phyloP scores from a whole-genome alignment of 768 basidiomycete species.

The Lentinula boryana region DNA sequence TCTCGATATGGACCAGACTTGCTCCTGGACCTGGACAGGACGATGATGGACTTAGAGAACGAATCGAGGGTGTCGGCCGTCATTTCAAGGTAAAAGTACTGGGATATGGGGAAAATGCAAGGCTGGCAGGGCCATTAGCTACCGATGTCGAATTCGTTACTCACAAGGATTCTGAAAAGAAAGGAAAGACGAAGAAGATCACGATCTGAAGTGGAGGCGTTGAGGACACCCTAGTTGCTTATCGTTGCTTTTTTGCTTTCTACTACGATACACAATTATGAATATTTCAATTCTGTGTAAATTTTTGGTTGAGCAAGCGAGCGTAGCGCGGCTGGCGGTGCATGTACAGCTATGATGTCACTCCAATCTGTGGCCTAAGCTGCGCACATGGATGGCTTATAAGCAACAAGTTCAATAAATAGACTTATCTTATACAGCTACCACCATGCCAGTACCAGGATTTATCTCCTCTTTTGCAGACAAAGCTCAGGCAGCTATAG shows the following conservation, averaged over 20 bases:
- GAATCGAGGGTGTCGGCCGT: conserved; percentile 78
- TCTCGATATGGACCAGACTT: conserved; percentile 96
- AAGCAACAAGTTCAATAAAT: no score
- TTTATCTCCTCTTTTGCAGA: conserved; percentile 67
- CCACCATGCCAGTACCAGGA: conserved; percentile 51
- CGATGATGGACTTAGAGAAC: conserved; percentile 59
- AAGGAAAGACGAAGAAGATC: conserved; percentile 83
- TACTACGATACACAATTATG: neutral
- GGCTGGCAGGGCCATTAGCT: conserved; percentile 78
- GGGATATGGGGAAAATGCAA: conserved; percentile 69
- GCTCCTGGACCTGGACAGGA: conserved; percentile 61
- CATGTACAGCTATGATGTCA: neutral
- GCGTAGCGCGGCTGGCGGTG: neutral
- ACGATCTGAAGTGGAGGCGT: conserved; percentile 38
- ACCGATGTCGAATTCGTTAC: conserved; percentile 94
- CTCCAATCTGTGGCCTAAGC: neutral
- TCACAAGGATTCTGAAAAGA: conserved; percentile 94
- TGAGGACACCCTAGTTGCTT: neutral
- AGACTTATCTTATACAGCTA: conserved; percentile 14
- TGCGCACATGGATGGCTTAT: neutral
- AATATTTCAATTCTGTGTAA: neutral
- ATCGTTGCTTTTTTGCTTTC: conserved; percentile 8
- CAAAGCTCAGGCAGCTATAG: conserved; percentile 71
- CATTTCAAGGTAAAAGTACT: conserved; percentile 93
- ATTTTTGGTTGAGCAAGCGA: neutral